Evolutionary conservation across 1,284 basidiomycete species (phyloP).

Genomic region (Tranzscheliella williamsii): DNA sequence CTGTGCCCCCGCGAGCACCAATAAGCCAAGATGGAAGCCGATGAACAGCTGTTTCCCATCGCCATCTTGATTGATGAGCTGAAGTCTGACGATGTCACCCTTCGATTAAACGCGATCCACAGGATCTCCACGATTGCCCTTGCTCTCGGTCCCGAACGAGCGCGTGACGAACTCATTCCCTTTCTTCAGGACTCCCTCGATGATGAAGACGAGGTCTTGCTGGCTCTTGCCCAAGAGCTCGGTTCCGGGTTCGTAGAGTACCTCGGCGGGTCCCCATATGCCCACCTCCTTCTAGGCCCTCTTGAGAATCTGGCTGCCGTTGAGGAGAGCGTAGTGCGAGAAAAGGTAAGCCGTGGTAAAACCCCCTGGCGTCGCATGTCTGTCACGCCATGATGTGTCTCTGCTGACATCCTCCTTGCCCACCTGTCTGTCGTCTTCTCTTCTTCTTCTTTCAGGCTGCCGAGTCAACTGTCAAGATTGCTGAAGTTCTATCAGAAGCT

Average conservation of each 20-base stretch:
- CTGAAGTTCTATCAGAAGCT: constrained; percentile 73
- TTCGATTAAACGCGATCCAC: constrained; percentile 95
- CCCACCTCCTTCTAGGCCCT: constrained; percentile 86
- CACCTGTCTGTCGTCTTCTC: constrained; percentile 6
- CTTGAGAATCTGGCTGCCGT: constrained; percentile 95
- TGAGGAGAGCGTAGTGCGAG: constrained; percentile 96
- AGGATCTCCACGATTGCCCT: constrained; percentile 98
- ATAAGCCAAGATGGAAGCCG: constrained; percentile 53
- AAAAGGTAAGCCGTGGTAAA: constrained; percentile 89
- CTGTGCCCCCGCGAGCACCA: too few species aligned
- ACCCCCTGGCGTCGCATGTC: too few species aligned
- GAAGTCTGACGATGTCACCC: constrained; percentile 76
- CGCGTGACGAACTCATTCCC: constrained; percentile 91
- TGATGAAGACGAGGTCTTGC: constrained; percentile 97
- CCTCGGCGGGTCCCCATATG: constrained; percentile 85
- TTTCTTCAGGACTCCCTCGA: constrained; percentile 98
- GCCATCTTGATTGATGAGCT: constrained; percentile 87
- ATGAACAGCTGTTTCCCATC: constrained; percentile 60
- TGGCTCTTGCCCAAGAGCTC: constrained; percentile 94
- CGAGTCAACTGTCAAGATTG: constrained; percentile 93
- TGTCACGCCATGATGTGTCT: neutral
- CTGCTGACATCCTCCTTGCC: neutral
- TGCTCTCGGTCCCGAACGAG: constrained; percentile 91
- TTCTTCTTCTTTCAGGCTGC: too few species aligned
- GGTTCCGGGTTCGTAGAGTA: constrained; percentile 83